These are phyloP conservation scores for Pseudozyma sp. DNA, from an alignment of 1,284 basidiomycete species.

Conservation along the genomic window DNA sequence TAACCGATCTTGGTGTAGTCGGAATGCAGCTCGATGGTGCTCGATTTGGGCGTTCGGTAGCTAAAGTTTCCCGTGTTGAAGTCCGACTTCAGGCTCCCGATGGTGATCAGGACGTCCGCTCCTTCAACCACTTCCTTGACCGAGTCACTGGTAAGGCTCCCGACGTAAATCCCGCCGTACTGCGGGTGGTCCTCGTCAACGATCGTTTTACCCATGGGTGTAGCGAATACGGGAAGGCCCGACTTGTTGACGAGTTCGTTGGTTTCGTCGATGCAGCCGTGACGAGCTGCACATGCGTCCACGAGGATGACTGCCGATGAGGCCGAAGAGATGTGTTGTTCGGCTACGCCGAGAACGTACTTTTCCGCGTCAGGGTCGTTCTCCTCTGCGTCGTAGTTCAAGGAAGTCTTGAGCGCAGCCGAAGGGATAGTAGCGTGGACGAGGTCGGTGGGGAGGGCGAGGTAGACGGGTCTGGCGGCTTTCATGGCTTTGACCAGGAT, in stretches of 20 bases:
- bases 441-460: conserved; percentile 87
- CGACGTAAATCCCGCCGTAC: conserved; percentile 83
- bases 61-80: conserved; percentile 86
- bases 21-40: conserved; percentile 80
- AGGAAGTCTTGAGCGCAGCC: conserved; percentile 75
- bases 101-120: conserved; percentile 84
- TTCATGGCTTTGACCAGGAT: conserved; percentile 80
- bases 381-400: conserved; percentile 32
- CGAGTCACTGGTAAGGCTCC: conserved; percentile 69
- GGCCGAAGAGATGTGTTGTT: conserved; percentile 73
- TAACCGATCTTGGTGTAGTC: conserved; percentile 65
- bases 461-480: conserved; percentile 83
- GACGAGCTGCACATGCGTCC: conserved; percentile 87
- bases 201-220: conserved; percentile 90
- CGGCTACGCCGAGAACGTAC: conserved; percentile 75
- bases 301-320: conserved; percentile 82
- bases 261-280: conserved; percentile 78
- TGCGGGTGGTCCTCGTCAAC: conserved; percentile 82
- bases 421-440: conserved; percentile 78
- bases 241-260: conserved; percentile 78
- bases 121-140: conserved; percentile 82
- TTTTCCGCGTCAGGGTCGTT: conserved; percentile 77
- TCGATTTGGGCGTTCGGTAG: conserved; percentile 42
- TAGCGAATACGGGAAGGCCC: conserved; percentile 70
- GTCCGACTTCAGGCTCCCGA: conserved; percentile 84